Percentiles rank a stretch among this genome's conserved stretches.
Evolutionary conservation across 1,139 yeast species (phyloP).

Genomic region (Debaryomyces psychrophilus): DNA sequence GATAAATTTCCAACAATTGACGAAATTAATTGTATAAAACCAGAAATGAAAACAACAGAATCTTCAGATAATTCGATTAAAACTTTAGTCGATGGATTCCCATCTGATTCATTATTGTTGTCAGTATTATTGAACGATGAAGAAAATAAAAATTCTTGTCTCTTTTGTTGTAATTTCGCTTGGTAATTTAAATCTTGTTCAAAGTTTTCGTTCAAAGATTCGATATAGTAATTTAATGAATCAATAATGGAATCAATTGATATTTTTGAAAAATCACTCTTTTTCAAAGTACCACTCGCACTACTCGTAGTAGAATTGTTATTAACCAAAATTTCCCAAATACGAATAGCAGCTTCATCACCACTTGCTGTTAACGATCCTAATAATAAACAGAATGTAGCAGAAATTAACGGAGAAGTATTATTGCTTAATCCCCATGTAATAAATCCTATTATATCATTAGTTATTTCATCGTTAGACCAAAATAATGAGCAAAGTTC

Average conservation of each 20-base stretch:
- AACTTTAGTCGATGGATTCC: conserved; percentile 23
- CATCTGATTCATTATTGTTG: conserved; percentile 20
- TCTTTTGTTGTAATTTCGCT: conserved; percentile 35
- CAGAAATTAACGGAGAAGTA: conserved; percentile 75
- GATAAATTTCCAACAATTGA: conserved; percentile 38
- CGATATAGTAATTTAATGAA: conserved; percentile 58
- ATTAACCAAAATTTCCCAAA: conserved; percentile 45
- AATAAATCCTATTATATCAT: conserved; percentile 67
- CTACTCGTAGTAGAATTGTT: conserved; percentile 27
- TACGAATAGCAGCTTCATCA: conserved; percentile 47
- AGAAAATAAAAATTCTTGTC: conserved; percentile 42
- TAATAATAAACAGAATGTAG: conserved; percentile 79
- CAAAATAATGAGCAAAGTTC: conserved; percentile 67
- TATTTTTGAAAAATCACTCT: conserved; percentile 47
- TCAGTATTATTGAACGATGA: conserved; percentile 16
- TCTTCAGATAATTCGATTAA: conserved; percentile 74
- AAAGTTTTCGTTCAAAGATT: conserved; percentile 49
- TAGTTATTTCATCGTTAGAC: conserved; percentile 57
- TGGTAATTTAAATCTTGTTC: conserved; percentile 40
- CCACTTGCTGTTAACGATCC: conserved; percentile 73
- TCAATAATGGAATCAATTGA: conserved; percentile 65
- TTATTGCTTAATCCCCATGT: conserved; percentile 88
- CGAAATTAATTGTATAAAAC: conserved; percentile 57
- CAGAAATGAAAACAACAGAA: conserved; percentile 73
- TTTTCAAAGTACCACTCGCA: conserved; percentile 24